Evolutionary conservation across 2,329 filamentous ascomycete genomes (phyloP), one percentile per base, ranked within the genome.

Genomic region (Stachybotrys elegans): DNA sequence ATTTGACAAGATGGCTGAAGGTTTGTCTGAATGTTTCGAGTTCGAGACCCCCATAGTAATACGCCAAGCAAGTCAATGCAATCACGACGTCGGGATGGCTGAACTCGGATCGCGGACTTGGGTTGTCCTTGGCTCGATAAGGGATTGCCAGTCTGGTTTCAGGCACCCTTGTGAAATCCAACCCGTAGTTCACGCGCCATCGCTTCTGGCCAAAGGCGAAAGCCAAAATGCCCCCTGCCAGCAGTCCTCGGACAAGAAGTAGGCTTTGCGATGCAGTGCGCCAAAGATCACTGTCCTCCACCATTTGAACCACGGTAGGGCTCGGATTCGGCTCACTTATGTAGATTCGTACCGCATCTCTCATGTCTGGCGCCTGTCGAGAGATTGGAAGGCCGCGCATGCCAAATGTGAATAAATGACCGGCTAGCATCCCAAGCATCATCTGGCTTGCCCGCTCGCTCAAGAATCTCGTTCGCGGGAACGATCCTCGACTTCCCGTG

Each of bases 141-240:
- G 79, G 81, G 0, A 84, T 76, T 0, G 75, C 73, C 1, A 83
- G 67, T 41, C 54, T 62, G 0, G 70, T 75, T 0, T 41, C 32
- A 0, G 73, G 72, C 0, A 45, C 48, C 12, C 77, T 57, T 0
- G 43, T 50, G 0, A 51, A 43, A 52, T 79, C 71, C 2, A 78
- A 62, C 0, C 83, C 81, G 47, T 79, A 86, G 43, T 84, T 72
- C 0, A 86, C 81, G 2, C 73, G 60, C 76, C 78, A 86, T 1
- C 81, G 66, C 52, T 84, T 84, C 14, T 72, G 59, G 0, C 60
- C 57, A 1, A 85, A 62, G 0, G 63, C 66, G 44, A 79, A 81
- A 0, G 51, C 50, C 0, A 86, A 51, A 0, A 85, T 62, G 0
- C 76, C 72, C 3, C 66, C 57, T 0, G 75, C 75, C 16, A 86